Evolutionary conservation across 306 rosid species (phyloP), one percentile per base, ranked within the genome.

Genomic region (Cicer cuneatum): DNA sequence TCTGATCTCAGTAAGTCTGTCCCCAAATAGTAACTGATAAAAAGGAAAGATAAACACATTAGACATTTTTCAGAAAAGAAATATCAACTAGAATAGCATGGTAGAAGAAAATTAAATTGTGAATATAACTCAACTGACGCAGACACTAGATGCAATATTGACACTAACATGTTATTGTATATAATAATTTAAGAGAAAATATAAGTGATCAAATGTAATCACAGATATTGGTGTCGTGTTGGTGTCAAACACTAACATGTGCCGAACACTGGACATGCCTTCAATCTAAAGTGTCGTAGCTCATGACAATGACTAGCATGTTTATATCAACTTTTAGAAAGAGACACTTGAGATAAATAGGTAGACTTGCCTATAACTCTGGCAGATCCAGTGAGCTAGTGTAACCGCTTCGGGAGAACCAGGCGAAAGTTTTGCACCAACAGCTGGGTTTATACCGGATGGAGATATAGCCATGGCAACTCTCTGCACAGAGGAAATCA

Each of bases 391-490:
- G 51, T 90, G 90, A 39, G 96, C 87, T 14, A 94, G 86, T 0
- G 98, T 94, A 57, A 85, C 80, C 45, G 98, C 97, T 79, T 92
- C 99, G 0, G 98, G 98, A 66, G 98, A 92, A 71, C 92, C 88
- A 39, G 93, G 89, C 71, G 90, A 82, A 10, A 90, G 83, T 82
- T 86, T 92, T 58, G 98, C 82, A 21, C 91, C 97, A 7, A 83
- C 71, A 7, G 86, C 14, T 7, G 96, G 86, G 63, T 74, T 85
- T 37, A 89, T 62, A 40, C 97, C 98, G 5, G 96, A 83, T 11
- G 98, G 96, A 60, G 98, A 90, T 82, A 95, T 90, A 48, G 98
- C 99, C 90, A 85, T 83, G 12, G 98, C 99, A 83, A 95, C 96
- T 88, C 97, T 85, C 82, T 95, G 98, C 51, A 95, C 99, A 0